Base-by-base conservation (phyloP, 257 asterid species). In the Gentiana straminea region DNA sequence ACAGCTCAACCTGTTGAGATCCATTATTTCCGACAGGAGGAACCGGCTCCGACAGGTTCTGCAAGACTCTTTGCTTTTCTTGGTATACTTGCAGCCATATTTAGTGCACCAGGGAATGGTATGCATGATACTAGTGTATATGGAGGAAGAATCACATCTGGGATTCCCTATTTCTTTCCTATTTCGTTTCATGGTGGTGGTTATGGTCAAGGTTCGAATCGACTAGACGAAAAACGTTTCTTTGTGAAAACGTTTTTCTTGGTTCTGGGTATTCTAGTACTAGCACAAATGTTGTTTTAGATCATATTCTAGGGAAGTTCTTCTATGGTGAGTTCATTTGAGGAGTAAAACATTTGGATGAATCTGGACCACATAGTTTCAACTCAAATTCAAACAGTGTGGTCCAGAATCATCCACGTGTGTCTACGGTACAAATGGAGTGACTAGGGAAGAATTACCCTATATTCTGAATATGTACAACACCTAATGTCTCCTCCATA, bases 121-220 rank as follows among this genome's bases (percentile, higher is more conserved):
- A 81, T 75, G 63, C 79, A 83, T 36, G 95, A 88, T 66, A 91
- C 91, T 48, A 84, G 93, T n/a, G 86, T 80, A 7, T 84, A 88
- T 52, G 96, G 95, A 12, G 24, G 24, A 24, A 24, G 24, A 24
- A 65, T 88, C 0, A 88, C 94, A 12, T 77, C 90, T 1, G 95
- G 91, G 10, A 80, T 70, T 8, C 89, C 95, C 0, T 77, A 82
- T 64, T 52, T 81, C 80, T 79, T 83, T 71, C 76, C 94, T 8
- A 73, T 87, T 57, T 82, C 95, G 32, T 79, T 79, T 55, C 94
- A 71, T 8, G 97, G 94, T 38, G 94, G 89, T 43, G 94, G 88
- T 37, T 84, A 82, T 76, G 65, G 35, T 36, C 13, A 77, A 49
- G 77, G 71, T 59, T 65, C 81, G 13, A 60, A 58, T 67, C 81